Percentiles rank a stretch among this genome's conserved stretches.
These are phyloP conservation scores for Botryosphaeria dothidea DNA, from an alignment of 2,329 filamentous ascomycete genomes.

Conservation along the genomic window DNA sequence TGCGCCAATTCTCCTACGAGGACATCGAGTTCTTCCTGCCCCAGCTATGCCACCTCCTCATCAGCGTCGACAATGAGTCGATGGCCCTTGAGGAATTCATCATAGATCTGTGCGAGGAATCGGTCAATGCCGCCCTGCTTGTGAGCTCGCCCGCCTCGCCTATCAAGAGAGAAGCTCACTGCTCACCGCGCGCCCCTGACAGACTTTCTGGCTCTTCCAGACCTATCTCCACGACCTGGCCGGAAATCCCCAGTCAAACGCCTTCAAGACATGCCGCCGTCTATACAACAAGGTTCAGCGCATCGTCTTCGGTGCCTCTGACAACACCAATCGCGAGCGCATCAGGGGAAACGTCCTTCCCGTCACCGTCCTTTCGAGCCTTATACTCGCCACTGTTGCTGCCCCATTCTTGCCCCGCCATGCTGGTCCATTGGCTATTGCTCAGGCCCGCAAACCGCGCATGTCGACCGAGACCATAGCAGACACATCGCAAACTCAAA, in stretches of 20 bases:
- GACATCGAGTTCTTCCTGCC: conserved; percentile 92
- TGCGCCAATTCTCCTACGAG: conserved; percentile 85
- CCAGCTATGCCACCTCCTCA: conserved; percentile 79
- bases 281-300: conserved; percentile 88
- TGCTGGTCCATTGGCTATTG: conserved; percentile 78
- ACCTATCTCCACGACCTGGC: conserved; percentile 83
- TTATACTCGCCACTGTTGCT: conserved; percentile 75
- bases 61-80: conserved; percentile 86
- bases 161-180: background rate
- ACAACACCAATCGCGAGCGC: conserved; percentile 68
- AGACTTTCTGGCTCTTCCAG: conserved; percentile 92
- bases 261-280: conserved; percentile 79
- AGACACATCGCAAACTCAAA: conserved; percentile 55
- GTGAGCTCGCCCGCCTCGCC: conserved; percentile 46
- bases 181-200: conserved; percentile 19
- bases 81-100: conserved; percentile 90
- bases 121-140: conserved; percentile 78
- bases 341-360: conserved; percentile 81
- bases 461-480: conserved; percentile 62
- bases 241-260: conserved; percentile 70
- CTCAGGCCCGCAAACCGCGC: conserved; percentile 76
- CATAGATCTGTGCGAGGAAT: conserved; percentile 82
- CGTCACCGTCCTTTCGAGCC: conserved; percentile 77
- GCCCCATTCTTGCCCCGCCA: conserved; percentile 74
- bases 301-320: conserved; percentile 78